These are phyloP conservation scores for Dryas octopetala DNA, from an alignment of 306 rosid species.

Conservation along the genomic window DNA sequence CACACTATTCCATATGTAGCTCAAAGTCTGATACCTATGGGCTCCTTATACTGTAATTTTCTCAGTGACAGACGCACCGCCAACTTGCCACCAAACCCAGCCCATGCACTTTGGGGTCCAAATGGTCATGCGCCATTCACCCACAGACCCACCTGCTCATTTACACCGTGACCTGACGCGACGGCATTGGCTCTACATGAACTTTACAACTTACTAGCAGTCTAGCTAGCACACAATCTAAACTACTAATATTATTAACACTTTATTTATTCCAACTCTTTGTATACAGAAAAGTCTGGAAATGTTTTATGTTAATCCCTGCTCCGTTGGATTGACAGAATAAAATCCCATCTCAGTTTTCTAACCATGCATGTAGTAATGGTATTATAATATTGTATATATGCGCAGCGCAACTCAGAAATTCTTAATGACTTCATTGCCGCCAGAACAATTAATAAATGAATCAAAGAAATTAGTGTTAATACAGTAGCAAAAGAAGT, in stretches of 20 bases:
- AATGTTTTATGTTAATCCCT: neutral
- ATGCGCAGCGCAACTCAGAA: too few species aligned
- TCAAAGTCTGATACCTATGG: neutral
- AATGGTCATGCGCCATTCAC: neutral
- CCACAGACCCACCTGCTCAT: too few species aligned
- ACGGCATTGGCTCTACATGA: too few species aligned
- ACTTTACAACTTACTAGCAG: neutral
- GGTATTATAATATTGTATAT: too few species aligned
- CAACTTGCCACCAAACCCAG: neutral
- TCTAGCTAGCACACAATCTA: neutral
- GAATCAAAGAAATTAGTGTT: too few species aligned
- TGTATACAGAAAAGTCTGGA: neutral
- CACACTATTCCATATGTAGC: neutral
- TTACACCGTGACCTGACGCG: too few species aligned
- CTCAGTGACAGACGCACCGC: neutral
- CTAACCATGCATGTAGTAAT: too few species aligned
- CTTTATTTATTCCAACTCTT: neutral
- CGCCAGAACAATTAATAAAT: too few species aligned
- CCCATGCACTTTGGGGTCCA: conserved; percentile 7
- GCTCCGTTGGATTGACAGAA: neutral
- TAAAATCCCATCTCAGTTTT: neutral
- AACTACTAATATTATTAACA: neutral
- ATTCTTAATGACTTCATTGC: too few species aligned
- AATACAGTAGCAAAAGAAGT: too few species aligned
- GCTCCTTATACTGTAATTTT: neutral